Evolutionary conservation across 225 moss, liverwort and hornwort species (phyloP).

Genomic region (Sphagnum tenellum): DNA sequence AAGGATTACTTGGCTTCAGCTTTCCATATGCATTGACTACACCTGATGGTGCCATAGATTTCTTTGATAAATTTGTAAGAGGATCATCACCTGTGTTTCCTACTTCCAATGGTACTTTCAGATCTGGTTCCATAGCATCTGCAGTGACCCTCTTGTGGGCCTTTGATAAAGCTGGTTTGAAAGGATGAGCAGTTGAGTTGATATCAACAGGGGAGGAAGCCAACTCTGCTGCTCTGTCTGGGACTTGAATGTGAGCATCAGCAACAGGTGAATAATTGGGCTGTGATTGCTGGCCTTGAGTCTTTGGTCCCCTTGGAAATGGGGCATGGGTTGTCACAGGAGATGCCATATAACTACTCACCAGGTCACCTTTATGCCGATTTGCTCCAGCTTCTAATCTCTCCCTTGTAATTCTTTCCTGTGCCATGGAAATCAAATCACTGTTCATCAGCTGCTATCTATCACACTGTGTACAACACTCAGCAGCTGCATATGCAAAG

Average conservation of each 20-base stretch:
- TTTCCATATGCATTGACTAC: conserved; percentile 26
- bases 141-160: conserved; percentile 25
- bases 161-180: conserved; percentile 30
- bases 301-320: neutral
- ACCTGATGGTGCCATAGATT: conserved; percentile 21
- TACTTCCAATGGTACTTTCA: neutral
- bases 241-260: neutral
- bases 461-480: no score
- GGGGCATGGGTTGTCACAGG: conserved; percentile 1
- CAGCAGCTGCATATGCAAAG: neutral
- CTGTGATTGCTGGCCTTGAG: neutral
- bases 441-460: neutral
- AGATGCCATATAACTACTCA: conserved; percentile 4
- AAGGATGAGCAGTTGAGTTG: conserved; percentile 11
- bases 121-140: conserved; percentile 8
- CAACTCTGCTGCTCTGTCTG: conserved; percentile 4
- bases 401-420: conserved; percentile 31
- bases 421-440: neutral
- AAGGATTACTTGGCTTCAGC: conserved; percentile 58
- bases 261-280: neutral
- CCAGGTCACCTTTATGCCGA: conserved; percentile 5
- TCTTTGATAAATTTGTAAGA: conserved; percentile 18
- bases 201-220: conserved; percentile 4
- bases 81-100: conserved; percentile 12
- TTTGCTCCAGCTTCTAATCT: conserved; percentile 15